Conservation (phyloP, 306 rosid species). For the Begonia masoniana region DNA sequence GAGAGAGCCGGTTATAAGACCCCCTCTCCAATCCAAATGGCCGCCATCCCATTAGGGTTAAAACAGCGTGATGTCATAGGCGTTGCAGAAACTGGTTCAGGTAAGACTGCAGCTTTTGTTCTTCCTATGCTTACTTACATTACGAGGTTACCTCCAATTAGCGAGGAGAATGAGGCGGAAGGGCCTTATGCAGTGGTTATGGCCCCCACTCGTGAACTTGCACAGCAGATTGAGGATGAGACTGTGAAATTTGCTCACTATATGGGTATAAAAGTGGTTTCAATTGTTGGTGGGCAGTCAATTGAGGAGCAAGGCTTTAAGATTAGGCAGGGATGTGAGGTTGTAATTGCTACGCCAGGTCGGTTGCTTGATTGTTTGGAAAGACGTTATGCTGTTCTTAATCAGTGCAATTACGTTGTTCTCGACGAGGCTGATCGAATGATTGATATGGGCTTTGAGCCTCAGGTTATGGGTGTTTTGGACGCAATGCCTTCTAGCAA, state of each 20-base stretch:
- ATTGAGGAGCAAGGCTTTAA: conserved; percentile 89
- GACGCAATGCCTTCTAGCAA: conserved; percentile 97
- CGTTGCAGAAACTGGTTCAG: conserved; percentile 81
- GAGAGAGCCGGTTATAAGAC: conserved; percentile 82
- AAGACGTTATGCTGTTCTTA: conserved; percentile 72
- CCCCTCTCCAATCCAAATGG: conserved; percentile 95
- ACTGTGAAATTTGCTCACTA: conserved; percentile 70
- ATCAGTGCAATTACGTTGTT: conserved; percentile 91
- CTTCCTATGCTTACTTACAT: conserved; percentile 88
- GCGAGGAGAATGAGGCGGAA: conserved; percentile 84
- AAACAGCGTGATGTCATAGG: conserved; percentile 90
- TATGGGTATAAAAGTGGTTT: conserved; percentile 72
- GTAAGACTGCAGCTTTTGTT: conserved; percentile 92
- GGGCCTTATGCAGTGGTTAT: conserved; percentile 91
- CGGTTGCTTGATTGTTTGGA: conserved; percentile 84
- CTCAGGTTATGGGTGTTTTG: conserved; percentile 76
- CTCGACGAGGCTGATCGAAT: conserved; percentile 95
- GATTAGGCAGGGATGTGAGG: conserved; percentile 82
- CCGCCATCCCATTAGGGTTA: conserved; percentile 74
- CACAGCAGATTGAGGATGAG: conserved; percentile 90
- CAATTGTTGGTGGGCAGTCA: conserved; percentile 91
- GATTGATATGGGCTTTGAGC: conserved; percentile 96
- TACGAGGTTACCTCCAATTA: conserved; percentile 73
- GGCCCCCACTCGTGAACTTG: conserved; percentile 96
- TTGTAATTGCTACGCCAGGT: conserved; percentile 89